Base-by-base conservation (phyloP, 345 rosid genomes). In the Gossypium sturtianum region DNA sequence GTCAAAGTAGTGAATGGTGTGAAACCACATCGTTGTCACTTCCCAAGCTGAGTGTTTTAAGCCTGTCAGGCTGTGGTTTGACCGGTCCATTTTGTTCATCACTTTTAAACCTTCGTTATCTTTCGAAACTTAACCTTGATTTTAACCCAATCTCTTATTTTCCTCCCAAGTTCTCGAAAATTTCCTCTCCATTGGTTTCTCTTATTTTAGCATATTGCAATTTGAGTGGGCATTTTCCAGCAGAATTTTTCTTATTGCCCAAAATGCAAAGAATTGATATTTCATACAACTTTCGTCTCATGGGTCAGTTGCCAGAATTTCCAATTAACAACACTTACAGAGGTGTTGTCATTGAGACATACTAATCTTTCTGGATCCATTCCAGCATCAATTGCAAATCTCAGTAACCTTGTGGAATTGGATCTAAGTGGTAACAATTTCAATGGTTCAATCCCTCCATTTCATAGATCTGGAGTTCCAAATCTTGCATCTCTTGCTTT, bases 381-480 rank as follows among this genome's bases (percentile, higher is more conserved):
- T 65, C 70, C 70, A 41, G 10, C 70, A n/a, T n/a, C 70, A n/a
- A 43, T 65, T 4, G 29, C 70, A 43, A 65, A 65, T 20, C 70
- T 65, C 6, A 43, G 9, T 10, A n/a, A 19, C 1, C 51, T 65
- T 43, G 29, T 41, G 51, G 1, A 3, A 3, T 3, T 65, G 9
- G 0, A 3, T 43, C 4, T 65, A 19, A 3, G 1, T 0, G 0
- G 0, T 9, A 65, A 65, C 17, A 43, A 41, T 43, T 65, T 65
- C 3, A 69, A 44, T 65, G 70, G 70, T 65, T 44, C 2, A 7
- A 47, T 66, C 54, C 54, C 19, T 44, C n/a, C 71, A 47, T 66
- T 66, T 23, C 71, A 66, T 66, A 66, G 19, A 7, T 44, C n/a
- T 47, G 71, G 71, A 66, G 71, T 47, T 66, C 56, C 71, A 11